Percentiles rank a stretch among this genome's conserved stretches.
phyloP scores from a whole-genome alignment of 1,284 basidiomycete species.

The Trichosporon sp. region DNA sequence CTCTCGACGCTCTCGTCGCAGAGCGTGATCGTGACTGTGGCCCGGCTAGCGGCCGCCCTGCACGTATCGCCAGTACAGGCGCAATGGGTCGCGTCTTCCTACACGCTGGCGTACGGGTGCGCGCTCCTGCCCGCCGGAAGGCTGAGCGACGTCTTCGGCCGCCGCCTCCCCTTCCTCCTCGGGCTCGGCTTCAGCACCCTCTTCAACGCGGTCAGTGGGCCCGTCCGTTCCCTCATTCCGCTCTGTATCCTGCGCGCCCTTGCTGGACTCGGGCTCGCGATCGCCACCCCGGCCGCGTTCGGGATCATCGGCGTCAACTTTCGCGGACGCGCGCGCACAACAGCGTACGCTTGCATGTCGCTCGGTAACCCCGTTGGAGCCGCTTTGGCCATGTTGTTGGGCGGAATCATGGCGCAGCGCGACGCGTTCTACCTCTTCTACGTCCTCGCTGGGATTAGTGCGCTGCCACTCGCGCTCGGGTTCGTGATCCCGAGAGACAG shows the following conservation, averaged over 20 bases:
- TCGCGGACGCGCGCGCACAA: constrained; percentile 40
- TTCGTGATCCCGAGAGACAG: constrained; percentile 42
- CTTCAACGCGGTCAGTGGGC: constrained; percentile 35
- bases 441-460: constrained; percentile 43
- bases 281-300: constrained; percentile 42
- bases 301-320: constrained; percentile 49
- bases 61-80: constrained; percentile 42
- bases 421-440: constrained; percentile 40
- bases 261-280: constrained; percentile 32
- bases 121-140: constrained; percentile 53
- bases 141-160: constrained; percentile 54
- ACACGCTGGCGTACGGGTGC: constrained; percentile 54
- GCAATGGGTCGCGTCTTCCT: constrained; percentile 55
- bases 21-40: constrained; percentile 42
- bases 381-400: constrained; percentile 38
- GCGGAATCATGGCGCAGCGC: constrained; percentile 37
- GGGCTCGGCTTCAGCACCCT: constrained; percentile 35
- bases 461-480: constrained; percentile 42
- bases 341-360: constrained; percentile 44
- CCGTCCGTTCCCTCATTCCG: constrained; percentile 28
- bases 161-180: constrained; percentile 49
- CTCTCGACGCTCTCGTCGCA: constrained; percentile 22
- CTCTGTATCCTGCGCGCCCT: constrained; percentile 39
- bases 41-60: constrained; percentile 48
- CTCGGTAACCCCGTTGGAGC: constrained; percentile 41